Base-by-base conservation (phyloP, 2,329 filamentous ascomycete species). In the Fusarium nodosum region DNA sequence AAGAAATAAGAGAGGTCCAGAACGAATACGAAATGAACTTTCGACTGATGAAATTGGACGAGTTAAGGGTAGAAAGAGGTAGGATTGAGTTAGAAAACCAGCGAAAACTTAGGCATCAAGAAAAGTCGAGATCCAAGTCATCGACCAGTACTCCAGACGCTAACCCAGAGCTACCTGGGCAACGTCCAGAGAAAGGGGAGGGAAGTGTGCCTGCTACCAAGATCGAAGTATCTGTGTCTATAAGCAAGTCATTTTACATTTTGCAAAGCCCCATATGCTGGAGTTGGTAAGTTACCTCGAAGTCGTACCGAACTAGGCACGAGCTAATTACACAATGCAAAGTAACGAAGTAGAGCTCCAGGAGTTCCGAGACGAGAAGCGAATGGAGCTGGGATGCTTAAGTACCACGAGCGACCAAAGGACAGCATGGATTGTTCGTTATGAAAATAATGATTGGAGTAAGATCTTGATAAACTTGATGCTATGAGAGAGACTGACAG, bases 391-490 rank as follows among this genome's bases (percentile, higher is more conserved):
- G 10, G 54, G 15, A 26, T 33, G 24, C 5, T 24, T 56, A 12
- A 34, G 2, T 16, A 30, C 39, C 2, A 28, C n/a, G 8, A 9
- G 5, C 5, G 7, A 16, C 4, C 26, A 48, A 41, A 20, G 6
- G 1, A 24, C 42, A 9, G 34, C 39, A 18, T 55, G 56, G 56
- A 42, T 67, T 7, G 48, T 15, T 5, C 42, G 56, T 11, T 51
- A 57, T 26, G 39, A 16, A 24, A 46, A 60, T n/a, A 38, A 45
- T 13, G 28, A 7, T 20, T 64, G 56, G 52, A 12, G 64, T 67
- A 54, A 33, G 31, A 26, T 10, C 7, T 34, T 18, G 33, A 18
- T 7, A 9, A 7, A 34, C 5, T 34, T 18, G 16, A 18, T 34
- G 18, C 33, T 34, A 18, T 34, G 33, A 34, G 33, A 34, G 15